phyloP scores from a whole-genome alignment of 768 basidiomycete genomes.

The Tricholoma matsutake region DNA sequence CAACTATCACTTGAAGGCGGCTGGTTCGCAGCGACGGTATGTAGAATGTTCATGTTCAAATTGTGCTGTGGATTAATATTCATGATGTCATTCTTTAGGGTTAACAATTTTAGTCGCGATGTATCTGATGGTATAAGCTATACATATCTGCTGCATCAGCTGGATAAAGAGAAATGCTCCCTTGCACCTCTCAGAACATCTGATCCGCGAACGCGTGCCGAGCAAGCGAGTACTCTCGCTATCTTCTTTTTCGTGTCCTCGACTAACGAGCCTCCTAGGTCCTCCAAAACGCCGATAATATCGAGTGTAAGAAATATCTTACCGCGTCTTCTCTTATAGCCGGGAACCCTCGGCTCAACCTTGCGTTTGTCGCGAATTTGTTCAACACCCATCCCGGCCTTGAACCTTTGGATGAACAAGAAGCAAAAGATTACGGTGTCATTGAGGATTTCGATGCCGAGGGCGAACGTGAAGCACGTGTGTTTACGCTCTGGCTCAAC shows the following conservation, averaged over 20 bases:
- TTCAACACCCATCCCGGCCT: slow-evolving; percentile 98
- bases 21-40: slow-evolving; percentile 85
- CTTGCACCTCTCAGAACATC: slow-evolving; percentile 84
- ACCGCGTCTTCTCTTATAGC: slow-evolving; percentile 87
- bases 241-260: neutral
- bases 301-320: slow-evolving; percentile 95
- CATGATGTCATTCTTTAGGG: slow-evolving; percentile 44
- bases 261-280: slow-evolving; percentile 41
- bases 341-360: slow-evolving; percentile 95
- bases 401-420: slow-evolving; percentile 90
- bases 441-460: slow-evolving; percentile 99
- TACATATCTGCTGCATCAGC: slow-evolving; percentile 91
- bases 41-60: neutral
- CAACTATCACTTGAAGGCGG: slow-evolving; percentile 96
- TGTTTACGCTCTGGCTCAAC: slow-evolving; percentile 98
- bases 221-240: slow-evolving; percentile 46
- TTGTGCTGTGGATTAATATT: no score
- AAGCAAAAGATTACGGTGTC: slow-evolving; percentile 84
- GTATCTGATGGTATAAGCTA: slow-evolving; percentile 98
- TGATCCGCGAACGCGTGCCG: slow-evolving; percentile 82
- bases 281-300: slow-evolving; percentile 88
- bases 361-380: slow-evolving; percentile 96
- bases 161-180: slow-evolving; percentile 92
- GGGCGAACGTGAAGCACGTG: slow-evolving; percentile 96
- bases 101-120: slow-evolving; percentile 96